Evolutionary conservation across 2,329 filamentous ascomycete species (phyloP), one percentile per base, ranked within the genome.

Genomic region (Ceratocystis variospora): DNA sequence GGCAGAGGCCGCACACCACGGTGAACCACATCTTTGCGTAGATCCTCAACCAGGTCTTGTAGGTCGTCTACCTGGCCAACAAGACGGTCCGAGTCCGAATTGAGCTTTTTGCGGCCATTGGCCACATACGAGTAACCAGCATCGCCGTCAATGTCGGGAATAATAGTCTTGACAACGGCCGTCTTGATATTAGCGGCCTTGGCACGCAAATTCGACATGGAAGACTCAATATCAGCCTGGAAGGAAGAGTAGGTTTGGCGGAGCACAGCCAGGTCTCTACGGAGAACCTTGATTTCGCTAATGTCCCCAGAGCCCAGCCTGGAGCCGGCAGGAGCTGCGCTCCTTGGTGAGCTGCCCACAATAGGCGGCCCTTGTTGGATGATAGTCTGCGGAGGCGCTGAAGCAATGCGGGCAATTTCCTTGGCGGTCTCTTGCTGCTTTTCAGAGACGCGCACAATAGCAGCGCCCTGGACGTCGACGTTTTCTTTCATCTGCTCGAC

Each of bases 1-100:
- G 93, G 92, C 45, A 95, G 79, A 7, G 94, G 94, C 45, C 94
- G 87, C 59, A 99, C 94, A 67, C 94, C 94, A 68, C 94, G 89
- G 67, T 86, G 82, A 61, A 99, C 94, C 59, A 99, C 94, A 73
- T 99, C 94, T 78, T 99, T 97, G 68, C 94, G 90, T 55, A 99
- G 82, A 73, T 99, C 94, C 75, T 99, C 94, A 22, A 99, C 90
- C 65, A 94, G 80, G 75, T 99, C 94, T 76, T 97, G 94, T n/a
- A 99, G 82, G 73, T 97, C 93, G 73, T 99, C 94, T 10, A 99
- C 94, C 73, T 90, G 88, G 71, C 85, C 87, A 70, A 99, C 92
- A 66, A 99, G 86, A 69, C 86, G 87, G 75, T 97, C 93, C 0
- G 90, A 96, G 73, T 97, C 93, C 31, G 87, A 81, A 63, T 87